Percentiles rank a stretch among this genome's conserved stretches.
Conservation (phyloP, 2,329 filamentous ascomycete genomes). For the Xylariaceae sp. region DNA sequence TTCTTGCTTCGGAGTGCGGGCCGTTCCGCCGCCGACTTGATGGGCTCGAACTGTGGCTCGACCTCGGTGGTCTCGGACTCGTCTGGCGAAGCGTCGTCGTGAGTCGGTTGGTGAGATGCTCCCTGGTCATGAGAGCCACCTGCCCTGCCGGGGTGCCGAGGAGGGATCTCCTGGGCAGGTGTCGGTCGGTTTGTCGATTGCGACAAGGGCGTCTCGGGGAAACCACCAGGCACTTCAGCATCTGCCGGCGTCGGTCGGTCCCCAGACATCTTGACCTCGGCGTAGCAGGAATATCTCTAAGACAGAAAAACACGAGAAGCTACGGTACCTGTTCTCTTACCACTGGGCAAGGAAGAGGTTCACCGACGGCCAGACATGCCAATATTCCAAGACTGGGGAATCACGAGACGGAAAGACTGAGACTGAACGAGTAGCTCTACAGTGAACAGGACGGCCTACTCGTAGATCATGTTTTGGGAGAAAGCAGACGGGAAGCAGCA, state of each 20-base stretch:
- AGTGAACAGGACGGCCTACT: too few species aligned
- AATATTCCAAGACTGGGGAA: too few species aligned
- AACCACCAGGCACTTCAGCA: conserved; percentile 26
- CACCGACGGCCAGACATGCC: too few species aligned
- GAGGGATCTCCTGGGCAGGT: conserved; percentile 6
- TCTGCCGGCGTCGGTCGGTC: conserved; percentile 22
- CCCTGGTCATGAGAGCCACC: neutral
- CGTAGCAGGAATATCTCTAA: too few species aligned
- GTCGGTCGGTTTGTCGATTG: conserved; percentile 1
- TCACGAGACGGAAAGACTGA: too few species aligned
- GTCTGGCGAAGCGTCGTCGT: conserved; percentile 9
- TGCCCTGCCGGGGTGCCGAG: conserved; percentile 1
- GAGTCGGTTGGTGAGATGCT: neutral
- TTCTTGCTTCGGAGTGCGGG: conserved; percentile 14
- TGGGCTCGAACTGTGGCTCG: conserved; percentile 19
- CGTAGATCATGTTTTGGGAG: too few species aligned
- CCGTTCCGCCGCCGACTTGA: conserved; percentile 19
- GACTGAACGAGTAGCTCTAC: too few species aligned
- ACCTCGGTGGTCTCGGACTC: conserved; percentile 11
- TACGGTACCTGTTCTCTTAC: too few species aligned
- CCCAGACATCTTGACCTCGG: conserved; percentile 15
- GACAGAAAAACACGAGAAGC: neutral
- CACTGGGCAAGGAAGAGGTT: too few species aligned
- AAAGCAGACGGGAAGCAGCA: too few species aligned
- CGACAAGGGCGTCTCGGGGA: conserved; percentile 21